Evolutionary conservation across 2,329 filamentous ascomycete genomes (phyloP), one percentile per base, ranked within the genome.

Genomic region (Endocalyx cinctus): DNA sequence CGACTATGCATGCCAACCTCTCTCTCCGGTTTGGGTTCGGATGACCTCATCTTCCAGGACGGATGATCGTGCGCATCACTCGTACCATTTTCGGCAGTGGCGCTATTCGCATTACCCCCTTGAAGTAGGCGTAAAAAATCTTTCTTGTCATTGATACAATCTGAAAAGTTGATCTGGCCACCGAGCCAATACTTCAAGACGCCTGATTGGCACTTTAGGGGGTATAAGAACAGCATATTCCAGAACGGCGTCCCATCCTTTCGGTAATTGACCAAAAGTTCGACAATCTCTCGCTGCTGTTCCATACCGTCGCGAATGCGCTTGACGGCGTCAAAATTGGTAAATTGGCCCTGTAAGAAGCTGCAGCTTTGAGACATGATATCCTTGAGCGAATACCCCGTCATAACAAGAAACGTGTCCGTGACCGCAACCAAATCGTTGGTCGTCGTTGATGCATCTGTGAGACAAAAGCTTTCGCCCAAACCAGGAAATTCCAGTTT

Each of bases 381-480:
- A 22, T 75, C 70, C 10, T 46, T 51, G 19, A 68, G 55, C 2
- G 52, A 38, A 39, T 72, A 73, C 5, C 72, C 72, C 1, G 70
- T 74, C 5, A 75, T 51, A n/a, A 60, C 54, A 29, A 70, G 57
- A 37, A 75, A 76, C 2, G 69, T 68, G 35, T 74, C 69, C 0
- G 70, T 72, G 4, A 64, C 66, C 36, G 55, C 69, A 0, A 63
- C 40, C 25, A 74, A 67, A 0, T 72, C 69, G 38, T 74, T 73
- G 31, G 74, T 69, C 0, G 63, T 58, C 27, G 61, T 59, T 5
- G 55, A 46, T 1, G 71, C 70, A 44, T 79, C 69, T 1, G 70
- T 76, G 12, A 80, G 49, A 35, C 73, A 75, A 42, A 80, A 79
- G 15, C 74, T 73, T 30, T 74, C 66, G 7, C 73, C 75, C 0